These are phyloP conservation scores for Colletotrichum trifolii DNA, from an alignment of 2,329 filamentous ascomycete species.

Conservation along the genomic window DNA sequence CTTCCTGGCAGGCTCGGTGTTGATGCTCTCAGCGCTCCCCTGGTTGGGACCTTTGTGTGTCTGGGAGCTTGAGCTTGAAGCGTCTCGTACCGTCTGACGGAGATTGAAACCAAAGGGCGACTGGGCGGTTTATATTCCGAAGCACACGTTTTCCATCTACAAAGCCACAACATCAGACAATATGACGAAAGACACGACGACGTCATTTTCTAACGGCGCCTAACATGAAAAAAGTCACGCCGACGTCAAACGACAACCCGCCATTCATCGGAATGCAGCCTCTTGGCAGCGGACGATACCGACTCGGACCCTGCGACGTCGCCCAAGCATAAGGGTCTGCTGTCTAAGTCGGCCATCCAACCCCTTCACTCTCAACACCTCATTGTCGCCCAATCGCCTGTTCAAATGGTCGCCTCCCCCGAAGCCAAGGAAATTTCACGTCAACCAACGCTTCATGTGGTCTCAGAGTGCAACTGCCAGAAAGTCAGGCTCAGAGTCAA, in stretches of 20 bases:
- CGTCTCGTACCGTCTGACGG: not conserved
- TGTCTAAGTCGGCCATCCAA: slow-evolving; percentile 28
- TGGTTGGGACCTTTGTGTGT: no score
- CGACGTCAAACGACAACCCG: slow-evolving; percentile 21
- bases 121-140: slow-evolving; percentile 21
- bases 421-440: slow-evolving; percentile 2
- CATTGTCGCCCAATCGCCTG: not conserved
- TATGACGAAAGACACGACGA: slow-evolving; percentile 22
- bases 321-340: slow-evolving; percentile 12
- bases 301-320: slow-evolving; percentile 29
- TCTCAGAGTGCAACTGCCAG: slow-evolving; percentile 2
- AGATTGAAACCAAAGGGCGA: slow-evolving; percentile 13
- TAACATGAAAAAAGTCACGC: slow-evolving; percentile 6
- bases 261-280: slow-evolving; percentile 28
- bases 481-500: not conserved
- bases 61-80: not conserved
- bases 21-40: no score
- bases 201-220: slow-evolving; percentile 28
- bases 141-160: not conserved
- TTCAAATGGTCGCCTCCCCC: slow-evolving; percentile 6
- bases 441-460: slow-evolving; percentile 6
- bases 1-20: no score
- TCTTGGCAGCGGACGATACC: not conserved
- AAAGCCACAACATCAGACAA: slow-evolving; percentile 3
- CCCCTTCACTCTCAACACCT: slow-evolving; percentile 25